Conservation (phyloP, 192 early-diverging fungal species). For the Chytriomyces confervae region DNA sequence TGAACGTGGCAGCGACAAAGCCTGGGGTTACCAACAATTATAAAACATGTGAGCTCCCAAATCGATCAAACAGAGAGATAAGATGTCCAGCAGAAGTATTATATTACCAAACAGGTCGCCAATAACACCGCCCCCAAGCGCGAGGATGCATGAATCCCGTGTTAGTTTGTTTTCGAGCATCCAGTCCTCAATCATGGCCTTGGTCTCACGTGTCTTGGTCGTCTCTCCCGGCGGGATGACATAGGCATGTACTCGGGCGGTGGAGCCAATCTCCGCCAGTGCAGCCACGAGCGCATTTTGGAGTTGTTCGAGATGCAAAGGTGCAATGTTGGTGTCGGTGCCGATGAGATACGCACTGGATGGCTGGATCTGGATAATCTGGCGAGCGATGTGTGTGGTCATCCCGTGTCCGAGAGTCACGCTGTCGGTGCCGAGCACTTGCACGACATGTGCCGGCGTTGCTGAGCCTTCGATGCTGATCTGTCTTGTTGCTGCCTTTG, state of each 20-base stretch:
- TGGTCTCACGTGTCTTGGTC: slow-evolving; percentile 85
- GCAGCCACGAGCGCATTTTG: not conserved
- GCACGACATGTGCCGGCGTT: slow-evolving; percentile 53
- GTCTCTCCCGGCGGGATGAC: slow-evolving; percentile 88
- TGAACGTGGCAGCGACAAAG: slow-evolving; percentile 96
- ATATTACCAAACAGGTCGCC: slow-evolving; percentile 84
- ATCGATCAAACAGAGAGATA: not conserved
- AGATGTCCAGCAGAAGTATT: not conserved
- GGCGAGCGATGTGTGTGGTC: slow-evolving; percentile 72
- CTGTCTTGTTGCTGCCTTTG: slow-evolving; percentile 15
- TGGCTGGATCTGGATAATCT: slow-evolving; percentile 72
- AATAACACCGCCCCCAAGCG: slow-evolving; percentile 96
- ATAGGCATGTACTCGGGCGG: slow-evolving; percentile 66
- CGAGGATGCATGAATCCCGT: slow-evolving; percentile 89
- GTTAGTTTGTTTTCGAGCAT: slow-evolving; percentile 83
- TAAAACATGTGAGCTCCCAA: not conserved
- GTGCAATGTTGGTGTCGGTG: slow-evolving; percentile 85
- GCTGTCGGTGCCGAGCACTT: slow-evolving; percentile 84
- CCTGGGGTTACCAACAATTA: slow-evolving; percentile 36
- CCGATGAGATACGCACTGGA: slow-evolving; percentile 87
- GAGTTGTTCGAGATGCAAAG: slow-evolving; percentile 65
- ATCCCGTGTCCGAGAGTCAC: slow-evolving; percentile 84
- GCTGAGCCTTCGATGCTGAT: not conserved
- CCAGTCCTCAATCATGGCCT: slow-evolving; percentile 91
- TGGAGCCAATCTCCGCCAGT: slow-evolving; percentile 2